phyloP scores from a whole-genome alignment of 371 early-diverging fungal genomes.

The Mucor plumbeus region DNA sequence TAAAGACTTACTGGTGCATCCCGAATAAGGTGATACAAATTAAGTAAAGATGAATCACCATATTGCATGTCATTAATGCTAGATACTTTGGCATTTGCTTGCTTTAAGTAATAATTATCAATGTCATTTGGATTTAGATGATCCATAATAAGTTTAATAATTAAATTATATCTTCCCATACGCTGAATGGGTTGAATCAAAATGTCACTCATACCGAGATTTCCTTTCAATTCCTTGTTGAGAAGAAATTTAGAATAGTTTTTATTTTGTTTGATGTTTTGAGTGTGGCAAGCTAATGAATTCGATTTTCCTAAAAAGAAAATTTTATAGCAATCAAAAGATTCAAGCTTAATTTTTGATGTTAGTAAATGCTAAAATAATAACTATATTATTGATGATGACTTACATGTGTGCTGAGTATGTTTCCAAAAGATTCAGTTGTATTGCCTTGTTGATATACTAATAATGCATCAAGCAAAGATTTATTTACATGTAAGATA shows the following conservation, averaged over 20 bases:
- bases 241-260: slow-evolving; percentile 25
- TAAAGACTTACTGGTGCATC: slow-evolving; percentile 41
- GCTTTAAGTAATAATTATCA: slow-evolving; percentile 13
- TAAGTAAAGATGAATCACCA: slow-evolving; percentile 33
- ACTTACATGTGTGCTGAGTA: slow-evolving; percentile 30
- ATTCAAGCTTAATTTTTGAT: slow-evolving; percentile 12
- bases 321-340: slow-evolving; percentile 32
- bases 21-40: slow-evolving; percentile 45
- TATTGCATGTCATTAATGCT: slow-evolving; percentile 31
- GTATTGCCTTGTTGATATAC: slow-evolving; percentile 16
- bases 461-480: slow-evolving; percentile 24
- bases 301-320: slow-evolving; percentile 24
- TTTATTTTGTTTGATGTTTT: slow-evolving; percentile 25
- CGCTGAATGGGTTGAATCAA: slow-evolving; percentile 36
- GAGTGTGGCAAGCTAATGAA: slow-evolving; percentile 15
- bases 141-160: slow-evolving; percentile 21
- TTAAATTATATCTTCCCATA: slow-evolving; percentile 28
- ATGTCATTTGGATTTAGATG: slow-evolving; percentile 19
- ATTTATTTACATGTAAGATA: slow-evolving; percentile 26
- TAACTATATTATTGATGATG: background rate
- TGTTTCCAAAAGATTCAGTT: slow-evolving; percentile 28
- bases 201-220: slow-evolving; percentile 24
- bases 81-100: slow-evolving; percentile 16
- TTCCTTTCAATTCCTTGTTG: slow-evolving; percentile 13
- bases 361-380: background rate